A percentile compares a stretch with the other conserved stretches of the same genome.
phyloP scores from a whole-genome alignment of 1,139 yeast species.

The Wickerhamomyces sp. region DNA sequence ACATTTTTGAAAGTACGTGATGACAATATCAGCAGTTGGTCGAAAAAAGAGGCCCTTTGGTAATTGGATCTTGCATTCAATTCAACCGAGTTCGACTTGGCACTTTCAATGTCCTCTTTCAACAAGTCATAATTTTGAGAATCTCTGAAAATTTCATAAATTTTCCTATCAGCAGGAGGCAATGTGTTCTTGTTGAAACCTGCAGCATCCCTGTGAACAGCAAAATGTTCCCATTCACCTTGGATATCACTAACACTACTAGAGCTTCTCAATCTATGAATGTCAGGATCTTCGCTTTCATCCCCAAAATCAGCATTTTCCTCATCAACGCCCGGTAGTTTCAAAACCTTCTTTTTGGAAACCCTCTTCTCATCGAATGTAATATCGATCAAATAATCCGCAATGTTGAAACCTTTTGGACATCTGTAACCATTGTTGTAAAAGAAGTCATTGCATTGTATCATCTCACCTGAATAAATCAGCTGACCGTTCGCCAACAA shows the following conservation, averaged over 20 bases:
- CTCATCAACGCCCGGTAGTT: conserved; percentile 21
- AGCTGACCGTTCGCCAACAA: conserved; percentile 80
- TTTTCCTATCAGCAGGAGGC: conserved; percentile 15
- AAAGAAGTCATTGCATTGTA: conserved; percentile 67
- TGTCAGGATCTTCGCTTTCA: conserved; percentile 30
- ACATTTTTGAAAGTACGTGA: conserved; percentile 88
- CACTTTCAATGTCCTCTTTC: conserved; percentile 40
- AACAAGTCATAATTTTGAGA: conserved; percentile 47
- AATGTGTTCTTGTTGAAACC: conserved; percentile 9
- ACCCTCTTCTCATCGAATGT: conserved; percentile 46
- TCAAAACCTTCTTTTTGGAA: conserved; percentile 11
- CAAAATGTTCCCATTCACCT: conserved; percentile 85
- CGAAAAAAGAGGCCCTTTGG: conserved; percentile 49
- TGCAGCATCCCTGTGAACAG: conserved; percentile 72
- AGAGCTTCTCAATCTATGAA: conserved; percentile 27
- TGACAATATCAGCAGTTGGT: conserved; percentile 66
- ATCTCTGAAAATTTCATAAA: conserved; percentile 38
- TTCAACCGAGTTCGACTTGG: conserved; percentile 25
- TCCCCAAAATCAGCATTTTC: conserved; percentile 23
- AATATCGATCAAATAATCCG: conserved; percentile 87
- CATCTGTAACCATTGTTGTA: conserved; percentile 71
- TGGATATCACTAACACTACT: conserved; percentile 50
- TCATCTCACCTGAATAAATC: conserved; percentile 82
- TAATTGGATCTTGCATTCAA: conserved; percentile 34
- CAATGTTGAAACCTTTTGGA: conserved; percentile 88